Conservation (phyloP, 2,329 filamentous ascomycete genomes). For the Ophidiomyces ophidiicola region DNA sequence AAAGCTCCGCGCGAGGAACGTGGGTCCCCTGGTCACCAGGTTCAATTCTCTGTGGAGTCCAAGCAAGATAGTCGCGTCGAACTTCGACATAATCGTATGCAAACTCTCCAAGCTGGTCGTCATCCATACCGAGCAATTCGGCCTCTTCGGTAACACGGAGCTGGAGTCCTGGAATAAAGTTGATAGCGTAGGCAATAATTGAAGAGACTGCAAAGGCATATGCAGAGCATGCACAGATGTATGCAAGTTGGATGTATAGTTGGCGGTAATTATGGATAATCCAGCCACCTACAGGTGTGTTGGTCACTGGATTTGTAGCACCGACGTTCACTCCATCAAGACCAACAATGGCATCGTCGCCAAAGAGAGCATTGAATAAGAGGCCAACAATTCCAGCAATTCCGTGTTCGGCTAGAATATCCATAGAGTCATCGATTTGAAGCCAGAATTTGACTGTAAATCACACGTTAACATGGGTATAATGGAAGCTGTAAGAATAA, state of each 20-base stretch:
- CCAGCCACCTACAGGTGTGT: conserved; percentile 48
- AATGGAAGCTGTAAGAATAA: neutral
- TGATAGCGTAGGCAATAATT: conserved; percentile 57
- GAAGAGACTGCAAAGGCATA: conserved; percentile 58
- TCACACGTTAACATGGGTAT: conserved; percentile 11
- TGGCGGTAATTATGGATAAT: conserved; percentile 59
- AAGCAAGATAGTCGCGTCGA: conserved; percentile 39
- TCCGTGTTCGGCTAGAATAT: conserved; percentile 83
- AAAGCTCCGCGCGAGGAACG: conserved; percentile 47
- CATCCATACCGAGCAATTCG: conserved; percentile 53
- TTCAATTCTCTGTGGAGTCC: conserved; percentile 36
- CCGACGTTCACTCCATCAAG: conserved; percentile 54
- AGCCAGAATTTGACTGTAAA: conserved; percentile 56
- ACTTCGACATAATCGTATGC: conserved; percentile 43
- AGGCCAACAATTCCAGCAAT: conserved; percentile 73
- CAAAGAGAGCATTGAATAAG: conserved; percentile 65
- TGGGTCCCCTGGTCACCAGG: conserved; percentile 38
- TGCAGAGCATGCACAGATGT: conserved; percentile 50
- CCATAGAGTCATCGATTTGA: conserved; percentile 73
- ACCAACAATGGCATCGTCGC: conserved; percentile 58
- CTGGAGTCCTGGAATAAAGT: conserved; percentile 57
- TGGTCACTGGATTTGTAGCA: conserved; percentile 30
- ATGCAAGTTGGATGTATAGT: conserved; percentile 59
- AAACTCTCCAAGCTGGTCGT: conserved; percentile 41
- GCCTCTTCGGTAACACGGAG: conserved; percentile 55